Percentiles rank a stretch among this genome's conserved stretches.
These are phyloP conservation scores for Epichloe sp. DNA, from an alignment of 2,329 filamentous ascomycete species.

Conservation along the genomic window DNA sequence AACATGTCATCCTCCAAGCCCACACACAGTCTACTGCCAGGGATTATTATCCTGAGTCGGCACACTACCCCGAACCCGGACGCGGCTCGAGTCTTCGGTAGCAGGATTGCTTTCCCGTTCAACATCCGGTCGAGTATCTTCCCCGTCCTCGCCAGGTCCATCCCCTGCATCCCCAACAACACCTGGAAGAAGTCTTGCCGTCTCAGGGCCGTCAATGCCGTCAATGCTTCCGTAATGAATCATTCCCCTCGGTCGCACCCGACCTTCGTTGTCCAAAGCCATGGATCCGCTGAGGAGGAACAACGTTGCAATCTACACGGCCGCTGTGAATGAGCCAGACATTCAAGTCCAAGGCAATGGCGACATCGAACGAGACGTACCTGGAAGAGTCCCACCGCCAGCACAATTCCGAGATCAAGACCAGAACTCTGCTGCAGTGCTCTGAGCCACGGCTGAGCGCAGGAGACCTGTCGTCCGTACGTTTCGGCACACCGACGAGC, in stretches of 20 bases:
- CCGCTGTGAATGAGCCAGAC: not conserved
- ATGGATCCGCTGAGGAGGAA: not conserved
- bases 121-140: not conserved
- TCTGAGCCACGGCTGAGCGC: conserved; percentile 35
- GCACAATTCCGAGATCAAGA: conserved; percentile 32
- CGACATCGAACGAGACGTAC: conserved; percentile 10
- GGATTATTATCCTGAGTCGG: not conserved
- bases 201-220: not conserved
- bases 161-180: not conserved
- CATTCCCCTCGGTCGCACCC: not conserved
- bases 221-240: not conserved
- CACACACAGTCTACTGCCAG: not conserved
- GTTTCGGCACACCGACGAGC: conserved; percentile 26
- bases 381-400: conserved; percentile 37
- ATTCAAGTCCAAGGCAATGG: not conserved
- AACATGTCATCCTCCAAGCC: not conserved
- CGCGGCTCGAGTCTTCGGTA: not conserved
- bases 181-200: conserved; percentile 1
- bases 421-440: conserved; percentile 22
- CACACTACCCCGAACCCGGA: not conserved
- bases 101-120: not conserved
- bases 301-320: conserved; percentile 1
- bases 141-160: not conserved
- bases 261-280: not conserved
- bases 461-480: conserved; percentile 30